Conservation (phyloP, 2,329 filamentous ascomycete genomes). For the Nigrospora sphaerica region DNA sequence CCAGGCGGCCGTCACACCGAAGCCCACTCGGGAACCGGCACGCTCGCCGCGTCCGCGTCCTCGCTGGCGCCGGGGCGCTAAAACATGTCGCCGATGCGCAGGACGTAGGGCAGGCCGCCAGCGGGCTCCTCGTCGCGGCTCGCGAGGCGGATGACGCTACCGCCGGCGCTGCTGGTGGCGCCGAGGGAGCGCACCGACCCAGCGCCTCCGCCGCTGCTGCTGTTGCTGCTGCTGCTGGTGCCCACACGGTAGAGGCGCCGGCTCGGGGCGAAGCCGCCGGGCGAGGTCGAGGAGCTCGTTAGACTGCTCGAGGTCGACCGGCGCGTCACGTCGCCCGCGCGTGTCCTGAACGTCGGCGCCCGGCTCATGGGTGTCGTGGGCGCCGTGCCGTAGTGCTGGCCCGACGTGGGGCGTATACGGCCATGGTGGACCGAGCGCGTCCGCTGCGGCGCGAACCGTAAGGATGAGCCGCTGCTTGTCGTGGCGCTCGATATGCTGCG, state of each 20-base stretch:
- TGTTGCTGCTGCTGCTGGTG: constrained; percentile 31
- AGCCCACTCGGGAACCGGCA: background rate
- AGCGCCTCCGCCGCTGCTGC: constrained; percentile 26
- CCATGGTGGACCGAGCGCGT: constrained; percentile 12
- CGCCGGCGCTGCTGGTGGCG: background rate
- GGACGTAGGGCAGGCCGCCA: constrained; percentile 26
- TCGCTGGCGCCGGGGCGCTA: constrained; percentile 1
- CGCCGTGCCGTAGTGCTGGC: constrained; percentile 42
- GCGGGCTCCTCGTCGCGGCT: constrained; percentile 20
- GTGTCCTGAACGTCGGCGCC: background rate
- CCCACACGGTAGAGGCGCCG: constrained; percentile 28
- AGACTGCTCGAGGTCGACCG: constrained; percentile 15
- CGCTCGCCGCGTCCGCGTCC: background rate
- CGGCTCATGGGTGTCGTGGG: constrained; percentile 45
- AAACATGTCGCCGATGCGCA: constrained; percentile 17
- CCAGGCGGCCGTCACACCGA: too few species aligned
- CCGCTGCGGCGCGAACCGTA: constrained; percentile 10
- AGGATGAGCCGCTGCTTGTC: constrained; percentile 23
- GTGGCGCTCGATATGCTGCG: constrained; percentile 1
- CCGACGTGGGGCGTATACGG: constrained; percentile 34
- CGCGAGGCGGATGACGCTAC: constrained; percentile 38
- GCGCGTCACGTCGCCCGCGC: constrained; percentile 8
- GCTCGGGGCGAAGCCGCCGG: constrained; percentile 34
- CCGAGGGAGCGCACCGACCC: constrained; percentile 18
- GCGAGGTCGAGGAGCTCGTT: constrained; percentile 21